These are phyloP conservation scores for Porogramme epimiltina DNA, from an alignment of 1,284 basidiomycete genomes.

Conservation along the genomic window DNA sequence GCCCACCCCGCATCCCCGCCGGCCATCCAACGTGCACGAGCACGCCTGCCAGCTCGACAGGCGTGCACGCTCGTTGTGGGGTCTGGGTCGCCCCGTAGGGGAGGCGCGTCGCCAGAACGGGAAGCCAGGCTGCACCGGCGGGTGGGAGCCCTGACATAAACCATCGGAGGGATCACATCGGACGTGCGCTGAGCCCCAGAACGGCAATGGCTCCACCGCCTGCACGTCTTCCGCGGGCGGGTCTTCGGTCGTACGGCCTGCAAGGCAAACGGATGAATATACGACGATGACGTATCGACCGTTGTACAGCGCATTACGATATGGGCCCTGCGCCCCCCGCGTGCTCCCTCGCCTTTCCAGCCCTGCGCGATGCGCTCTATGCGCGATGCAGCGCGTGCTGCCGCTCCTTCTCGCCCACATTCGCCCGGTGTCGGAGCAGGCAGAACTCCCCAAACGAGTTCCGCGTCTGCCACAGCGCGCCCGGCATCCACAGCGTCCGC, in stretches of 20 bases:
- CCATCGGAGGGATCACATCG: neutral
- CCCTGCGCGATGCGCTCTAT: constrained; percentile 1
- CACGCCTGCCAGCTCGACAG: too few species aligned
- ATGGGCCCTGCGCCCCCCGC: too few species aligned
- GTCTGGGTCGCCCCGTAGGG: too few species aligned
- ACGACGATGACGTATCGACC: neutral
- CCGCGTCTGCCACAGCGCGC: constrained; percentile 58
- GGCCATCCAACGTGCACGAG: too few species aligned
- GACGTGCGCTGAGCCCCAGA: neutral
- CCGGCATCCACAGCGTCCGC: constrained; percentile 79
- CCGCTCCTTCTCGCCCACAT: constrained; percentile 43
- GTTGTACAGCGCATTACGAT: too few species aligned
- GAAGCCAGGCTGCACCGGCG: too few species aligned
- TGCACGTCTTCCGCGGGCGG: too few species aligned
- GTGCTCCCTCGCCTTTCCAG: too few species aligned
- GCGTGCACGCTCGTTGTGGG: too few species aligned
- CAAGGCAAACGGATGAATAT: neutral
- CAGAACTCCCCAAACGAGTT: constrained; percentile 78
- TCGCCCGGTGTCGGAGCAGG: constrained; percentile 56
- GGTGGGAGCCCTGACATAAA: too few species aligned
- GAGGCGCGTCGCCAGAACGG: too few species aligned
- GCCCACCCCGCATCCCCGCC: too few species aligned
- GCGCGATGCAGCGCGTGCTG: constrained; percentile 24
- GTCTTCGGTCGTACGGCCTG: neutral
- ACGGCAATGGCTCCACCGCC: neutral